Evolutionary conservation across 2,329 filamentous ascomycete genomes (phyloP).

Genomic region (Colletotrichum horii): DNA sequence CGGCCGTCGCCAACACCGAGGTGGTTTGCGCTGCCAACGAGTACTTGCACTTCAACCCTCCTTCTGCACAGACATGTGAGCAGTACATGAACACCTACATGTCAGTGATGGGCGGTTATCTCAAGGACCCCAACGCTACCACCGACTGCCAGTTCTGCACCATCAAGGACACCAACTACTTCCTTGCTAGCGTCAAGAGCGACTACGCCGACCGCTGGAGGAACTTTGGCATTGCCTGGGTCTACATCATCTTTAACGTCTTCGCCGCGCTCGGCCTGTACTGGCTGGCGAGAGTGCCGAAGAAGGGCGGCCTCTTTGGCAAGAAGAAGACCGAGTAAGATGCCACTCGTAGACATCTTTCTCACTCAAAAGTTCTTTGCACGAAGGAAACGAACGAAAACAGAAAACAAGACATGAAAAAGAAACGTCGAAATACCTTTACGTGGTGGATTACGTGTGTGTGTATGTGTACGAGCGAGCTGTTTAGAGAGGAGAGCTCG

Average conservation of each 20-base stretch:
- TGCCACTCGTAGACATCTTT: neutral
- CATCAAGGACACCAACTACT: slow-evolving; percentile 56
- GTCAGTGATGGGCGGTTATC: slow-evolving; percentile 51
- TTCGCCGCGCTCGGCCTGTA: slow-evolving; percentile 59
- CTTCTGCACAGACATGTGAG: slow-evolving; percentile 60
- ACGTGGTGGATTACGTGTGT: neutral
- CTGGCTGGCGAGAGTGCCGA: slow-evolving; percentile 56
- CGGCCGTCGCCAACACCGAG: slow-evolving; percentile 69
- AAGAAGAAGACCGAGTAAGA: slow-evolving; percentile 36
- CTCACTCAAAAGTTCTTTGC: neutral
- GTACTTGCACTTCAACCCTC: slow-evolving; percentile 69
- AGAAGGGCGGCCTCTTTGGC: slow-evolving; percentile 34
- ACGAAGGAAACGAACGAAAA: neutral
- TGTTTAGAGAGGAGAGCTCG: slow-evolving; percentile 1
- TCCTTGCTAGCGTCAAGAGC: slow-evolving; percentile 52
- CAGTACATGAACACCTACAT: slow-evolving; percentile 64
- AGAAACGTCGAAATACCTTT: neutral
- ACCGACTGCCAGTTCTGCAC: slow-evolving; percentile 61
- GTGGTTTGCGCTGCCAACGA: slow-evolving; percentile 76
- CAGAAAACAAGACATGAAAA: neutral
- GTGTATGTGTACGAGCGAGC: neutral
- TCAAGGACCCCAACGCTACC: slow-evolving; percentile 54
- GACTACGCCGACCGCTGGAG: slow-evolving; percentile 68
- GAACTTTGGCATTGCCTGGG: slow-evolving; percentile 70
- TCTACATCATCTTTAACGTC: slow-evolving; percentile 65